phyloP scores from a whole-genome alignment of 768 basidiomycete species.

The Boletus eberwhitei region DNA sequence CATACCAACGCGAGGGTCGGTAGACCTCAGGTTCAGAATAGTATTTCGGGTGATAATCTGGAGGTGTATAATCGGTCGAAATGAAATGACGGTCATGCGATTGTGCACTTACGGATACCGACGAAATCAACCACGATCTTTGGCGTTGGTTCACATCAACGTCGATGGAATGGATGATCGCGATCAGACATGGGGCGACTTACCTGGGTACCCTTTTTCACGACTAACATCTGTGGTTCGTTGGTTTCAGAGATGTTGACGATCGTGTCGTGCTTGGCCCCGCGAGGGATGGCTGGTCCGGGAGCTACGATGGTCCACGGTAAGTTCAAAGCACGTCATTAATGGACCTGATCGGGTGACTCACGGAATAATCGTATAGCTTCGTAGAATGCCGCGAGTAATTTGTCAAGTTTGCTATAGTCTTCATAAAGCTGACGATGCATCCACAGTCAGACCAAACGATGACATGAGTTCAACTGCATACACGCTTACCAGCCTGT shows the following conservation, averaged over 20 bases:
- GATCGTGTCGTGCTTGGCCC: conserved; percentile 23
- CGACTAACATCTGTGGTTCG: conserved; percentile 7
- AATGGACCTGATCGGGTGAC: not conserved
- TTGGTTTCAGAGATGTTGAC: conserved; percentile 16
- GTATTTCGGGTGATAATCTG: conserved; percentile 36
- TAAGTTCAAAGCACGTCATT: not conserved
- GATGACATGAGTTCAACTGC: not conserved
- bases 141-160: not conserved
- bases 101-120: conserved; percentile 25
- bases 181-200: not conserved
- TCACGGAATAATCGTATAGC: conserved; percentile 29
- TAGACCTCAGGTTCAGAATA: conserved; percentile 35
- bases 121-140: conserved; percentile 27
- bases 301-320: conserved; percentile 19
- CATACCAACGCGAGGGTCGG: conserved; percentile 39
- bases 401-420: conserved; percentile 26
- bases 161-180: too few species aligned
- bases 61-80: not conserved
- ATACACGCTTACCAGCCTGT: conserved; percentile 13
- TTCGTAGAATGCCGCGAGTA: conserved; percentile 28
- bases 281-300: conserved; percentile 26
- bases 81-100: not conserved
- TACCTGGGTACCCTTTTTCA: conserved; percentile 21
- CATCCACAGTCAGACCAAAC: not conserved
- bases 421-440: conserved; percentile 21